Conservation (phyloP, 2,329 filamentous ascomycete genomes). For the Ilyonectria robusta region DNA sequence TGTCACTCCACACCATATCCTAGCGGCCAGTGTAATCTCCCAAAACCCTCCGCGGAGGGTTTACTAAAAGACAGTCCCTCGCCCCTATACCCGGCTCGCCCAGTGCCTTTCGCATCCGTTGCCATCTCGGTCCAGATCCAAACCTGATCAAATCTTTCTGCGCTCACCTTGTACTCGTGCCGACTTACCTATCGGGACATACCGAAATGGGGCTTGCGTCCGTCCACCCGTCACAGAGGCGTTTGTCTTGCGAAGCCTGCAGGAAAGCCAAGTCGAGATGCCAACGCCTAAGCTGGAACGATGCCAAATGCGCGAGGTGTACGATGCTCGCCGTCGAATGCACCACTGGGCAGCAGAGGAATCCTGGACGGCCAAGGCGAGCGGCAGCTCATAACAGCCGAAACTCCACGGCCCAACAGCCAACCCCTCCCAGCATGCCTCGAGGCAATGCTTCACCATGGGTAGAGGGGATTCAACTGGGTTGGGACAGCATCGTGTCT, state of each 20-base stretch:
- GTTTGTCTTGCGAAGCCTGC: neutral
- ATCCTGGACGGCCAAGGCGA: neutral
- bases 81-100: neutral
- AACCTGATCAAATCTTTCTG: too few species aligned
- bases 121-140: neutral
- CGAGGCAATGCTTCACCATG: neutral
- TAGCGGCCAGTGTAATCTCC: neutral
- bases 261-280: constrained; percentile 4
- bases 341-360: neutral
- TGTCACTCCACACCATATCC: neutral
- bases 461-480: neutral
- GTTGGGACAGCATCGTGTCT: neutral
- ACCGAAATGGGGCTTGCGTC: neutral
- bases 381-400: neutral
- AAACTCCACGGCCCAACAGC: neutral
- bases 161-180: neutral
- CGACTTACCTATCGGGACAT: neutral
- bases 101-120: neutral
- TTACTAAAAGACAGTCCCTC: neutral
- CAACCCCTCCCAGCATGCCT: neutral
- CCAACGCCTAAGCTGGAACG: neutral
- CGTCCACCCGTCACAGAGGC: neutral
- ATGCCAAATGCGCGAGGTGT: neutral
- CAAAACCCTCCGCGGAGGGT: neutral
- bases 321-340: neutral